Evolutionary conservation across 1,139 yeast genomes (phyloP), one percentile per base, ranked within the genome.

Genomic region (Saccharomyces pastorianus): DNA sequence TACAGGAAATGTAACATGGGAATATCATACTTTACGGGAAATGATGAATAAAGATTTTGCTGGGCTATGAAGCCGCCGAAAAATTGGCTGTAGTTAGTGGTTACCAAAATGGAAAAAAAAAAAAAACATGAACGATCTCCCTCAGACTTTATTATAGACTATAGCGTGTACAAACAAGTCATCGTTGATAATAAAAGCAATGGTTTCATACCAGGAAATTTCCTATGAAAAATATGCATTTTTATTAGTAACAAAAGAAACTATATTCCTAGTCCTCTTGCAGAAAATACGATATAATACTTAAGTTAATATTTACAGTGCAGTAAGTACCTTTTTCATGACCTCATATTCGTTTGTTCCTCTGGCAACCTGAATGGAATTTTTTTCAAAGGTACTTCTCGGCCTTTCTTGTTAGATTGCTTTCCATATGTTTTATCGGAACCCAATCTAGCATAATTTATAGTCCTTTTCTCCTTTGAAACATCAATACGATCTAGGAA

Each of bases 401-500:
- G 61, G 6, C 79, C 80, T 48, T 71, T 66, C 32, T 69, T 62
- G 58, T 79, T 79, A 1, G 74, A 75, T 9, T 70, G 70, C 1
- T 49, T 52, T 1, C 82, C 84, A 62, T 87, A 85, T 0, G 62
- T 56, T 20, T 64, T 53, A 66, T 82, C 90, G 2, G 71, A 63
- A 0, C 83, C 87, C 31, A 79, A 63, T 28, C 54, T 55, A 0
- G 80, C 75, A 58, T 58, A 71, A 0, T 70, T 68, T 3, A 73
- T 48, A 2, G 72, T 66, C 44, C 91, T 72, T n/a, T 70, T 73
- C 0, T 64, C 66, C 1, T 59, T 34, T 8, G 64, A 61, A 3
- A 88, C 90, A 7, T 75, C 79, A 48, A 93, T 69, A 54, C 90
- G 74, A 62, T 85, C 85, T 46, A 93, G 73, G n/a, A 89, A 72